These are phyloP conservation scores for Hygrocybe coccinea DNA, from an alignment of 768 basidiomycete genomes.

Conservation along the genomic window DNA sequence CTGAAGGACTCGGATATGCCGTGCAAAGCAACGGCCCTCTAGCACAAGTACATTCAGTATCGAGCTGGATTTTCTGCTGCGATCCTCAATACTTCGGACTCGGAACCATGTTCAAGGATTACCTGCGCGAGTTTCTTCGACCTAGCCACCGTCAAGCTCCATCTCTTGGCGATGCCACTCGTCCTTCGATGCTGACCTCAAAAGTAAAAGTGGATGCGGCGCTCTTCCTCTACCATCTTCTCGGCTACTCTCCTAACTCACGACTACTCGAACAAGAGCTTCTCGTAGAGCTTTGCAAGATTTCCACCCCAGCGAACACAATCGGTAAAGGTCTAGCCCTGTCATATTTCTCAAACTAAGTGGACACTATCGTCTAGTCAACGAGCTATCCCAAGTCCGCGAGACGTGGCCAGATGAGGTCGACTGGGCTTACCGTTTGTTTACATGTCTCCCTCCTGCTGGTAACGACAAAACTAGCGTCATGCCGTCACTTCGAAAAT, in stretches of 20 bases:
- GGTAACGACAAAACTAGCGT: not conserved
- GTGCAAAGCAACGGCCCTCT: no score
- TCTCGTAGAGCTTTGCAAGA: not conserved
- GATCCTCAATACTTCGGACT: no score
- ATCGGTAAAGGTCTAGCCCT: not conserved
- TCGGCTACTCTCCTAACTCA: not conserved
- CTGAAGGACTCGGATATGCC: no score
- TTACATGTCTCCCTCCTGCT: not conserved
- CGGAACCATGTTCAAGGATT: not conserved
- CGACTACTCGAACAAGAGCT: not conserved
- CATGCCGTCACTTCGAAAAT: not conserved
- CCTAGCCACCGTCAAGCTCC: not conserved
- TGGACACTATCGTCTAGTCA: not conserved
- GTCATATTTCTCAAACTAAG: not conserved
- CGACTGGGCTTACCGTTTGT: slow-evolving; percentile 1
- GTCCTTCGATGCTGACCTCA: not conserved
- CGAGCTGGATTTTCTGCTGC: no score
- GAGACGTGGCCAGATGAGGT: not conserved
- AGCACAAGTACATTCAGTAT: no score
- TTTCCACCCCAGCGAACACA: not conserved
- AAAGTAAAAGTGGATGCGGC: not conserved
- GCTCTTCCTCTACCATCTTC: not conserved
- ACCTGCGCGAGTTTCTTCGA: not conserved
- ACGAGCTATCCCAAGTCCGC: not conserved
- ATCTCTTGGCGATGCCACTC: not conserved